Conservation (phyloP, 176 grass and related monocot genomes). For the Sorghum bicolor region DNA sequence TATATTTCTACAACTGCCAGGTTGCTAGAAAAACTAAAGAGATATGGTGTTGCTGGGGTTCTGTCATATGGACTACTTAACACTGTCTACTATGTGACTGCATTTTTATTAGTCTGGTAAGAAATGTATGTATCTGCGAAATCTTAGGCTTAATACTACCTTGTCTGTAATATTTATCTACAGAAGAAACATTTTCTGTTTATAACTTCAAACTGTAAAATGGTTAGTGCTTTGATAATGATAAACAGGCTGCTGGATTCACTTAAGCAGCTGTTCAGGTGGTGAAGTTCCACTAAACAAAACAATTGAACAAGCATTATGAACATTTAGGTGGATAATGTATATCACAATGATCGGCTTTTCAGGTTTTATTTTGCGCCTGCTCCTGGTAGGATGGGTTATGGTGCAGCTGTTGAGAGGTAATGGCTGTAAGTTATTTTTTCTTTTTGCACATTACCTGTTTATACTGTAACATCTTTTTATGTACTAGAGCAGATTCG, state of each 20-base stretch:
- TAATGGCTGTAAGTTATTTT: constrained; percentile 22
- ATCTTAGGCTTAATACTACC: neutral
- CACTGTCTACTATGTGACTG: constrained; percentile 79
- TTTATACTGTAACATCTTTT: constrained; percentile 3
- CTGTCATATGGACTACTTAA: constrained; percentile 96
- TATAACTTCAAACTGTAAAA: neutral
- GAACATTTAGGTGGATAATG: neutral
- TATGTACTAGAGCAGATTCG: constrained; percentile 48
- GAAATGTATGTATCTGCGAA: constrained; percentile 7
- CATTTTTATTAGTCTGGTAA: constrained; percentile 92
- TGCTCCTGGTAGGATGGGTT: constrained; percentile 85
- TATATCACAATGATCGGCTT: constrained; percentile 14
- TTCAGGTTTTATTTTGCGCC: constrained; percentile 91
- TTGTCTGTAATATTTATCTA: neutral
- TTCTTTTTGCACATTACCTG: neutral
- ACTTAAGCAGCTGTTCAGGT: neutral
- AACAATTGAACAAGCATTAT: neutral
- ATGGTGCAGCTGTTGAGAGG: constrained; percentile 77
- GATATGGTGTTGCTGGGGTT: constrained; percentile 87
- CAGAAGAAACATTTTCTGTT: neutral
- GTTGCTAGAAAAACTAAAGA: constrained; percentile 70
- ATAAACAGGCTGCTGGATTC: neutral
- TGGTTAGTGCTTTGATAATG: neutral
- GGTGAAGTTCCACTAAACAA: neutral
- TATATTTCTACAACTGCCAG: constrained; percentile 35